Conservation (phyloP, 1,284 basidiomycete genomes). For the Exsudoporus floridanus region DNA sequence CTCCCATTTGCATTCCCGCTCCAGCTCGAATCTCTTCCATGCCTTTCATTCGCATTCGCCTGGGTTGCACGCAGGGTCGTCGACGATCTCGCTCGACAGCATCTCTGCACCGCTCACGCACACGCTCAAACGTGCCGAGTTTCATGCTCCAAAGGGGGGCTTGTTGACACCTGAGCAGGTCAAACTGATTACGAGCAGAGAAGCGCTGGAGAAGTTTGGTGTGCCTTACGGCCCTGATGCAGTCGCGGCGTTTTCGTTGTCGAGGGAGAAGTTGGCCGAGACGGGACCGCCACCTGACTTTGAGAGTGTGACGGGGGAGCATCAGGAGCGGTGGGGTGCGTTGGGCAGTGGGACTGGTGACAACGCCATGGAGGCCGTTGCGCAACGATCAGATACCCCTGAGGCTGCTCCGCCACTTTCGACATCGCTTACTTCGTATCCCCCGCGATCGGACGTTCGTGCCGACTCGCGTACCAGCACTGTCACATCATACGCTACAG, state of each 20-base stretch:
- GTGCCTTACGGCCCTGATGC: constrained; percentile 53
- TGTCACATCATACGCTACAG: constrained; percentile 10
- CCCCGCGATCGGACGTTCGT: background rate
- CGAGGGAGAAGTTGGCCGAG: constrained; percentile 33
- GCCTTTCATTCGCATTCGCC: constrained; percentile 20
- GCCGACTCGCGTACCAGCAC: constrained; percentile 19
- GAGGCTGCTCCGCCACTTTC: background rate
- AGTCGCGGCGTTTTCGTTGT: constrained; percentile 40
- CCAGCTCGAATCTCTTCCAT: constrained; percentile 34
- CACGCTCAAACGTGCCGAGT: constrained; percentile 49
- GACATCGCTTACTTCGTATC: background rate
- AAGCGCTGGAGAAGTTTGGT: constrained; percentile 48
- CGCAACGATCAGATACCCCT: background rate
- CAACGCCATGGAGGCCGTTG: background rate
- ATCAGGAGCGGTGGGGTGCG: background rate
- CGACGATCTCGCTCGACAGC: constrained; percentile 44
- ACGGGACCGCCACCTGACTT: constrained; percentile 36
- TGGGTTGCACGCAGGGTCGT: constrained; percentile 36
- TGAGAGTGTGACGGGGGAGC: constrained; percentile 12
- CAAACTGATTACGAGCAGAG: constrained; percentile 47
- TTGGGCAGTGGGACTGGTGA: background rate
- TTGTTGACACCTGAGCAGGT: constrained; percentile 52
- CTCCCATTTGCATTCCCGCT: constrained; percentile 31
- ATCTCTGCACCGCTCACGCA: constrained; percentile 53
- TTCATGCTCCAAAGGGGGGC: constrained; percentile 48